Evolutionary conservation across 225 moss, liverwort and hornwort species (phyloP).

Genomic region (Climacium dendroides): DNA sequence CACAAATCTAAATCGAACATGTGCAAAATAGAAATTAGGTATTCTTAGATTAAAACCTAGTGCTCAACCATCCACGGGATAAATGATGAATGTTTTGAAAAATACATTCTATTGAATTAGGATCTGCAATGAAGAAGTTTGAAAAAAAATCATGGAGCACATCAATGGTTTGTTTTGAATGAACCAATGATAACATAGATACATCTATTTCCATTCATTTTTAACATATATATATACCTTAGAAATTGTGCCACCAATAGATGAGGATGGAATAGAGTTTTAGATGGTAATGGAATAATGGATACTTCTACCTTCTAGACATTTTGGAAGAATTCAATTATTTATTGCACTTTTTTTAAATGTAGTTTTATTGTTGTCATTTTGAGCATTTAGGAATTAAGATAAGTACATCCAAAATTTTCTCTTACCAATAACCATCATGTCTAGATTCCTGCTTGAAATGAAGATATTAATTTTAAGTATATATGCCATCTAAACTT

Average conservation of each 20-base stretch:
- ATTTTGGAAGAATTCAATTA: not conserved
- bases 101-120: not conserved
- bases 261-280: not conserved
- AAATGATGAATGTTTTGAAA: not conserved
- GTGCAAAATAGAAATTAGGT: not conserved
- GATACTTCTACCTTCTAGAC: not conserved
- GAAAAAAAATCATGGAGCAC: accelerated
- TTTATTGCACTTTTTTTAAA: not conserved
- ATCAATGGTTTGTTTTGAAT: not conserved
- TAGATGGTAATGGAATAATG: not conserved
- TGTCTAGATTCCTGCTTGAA: not conserved
- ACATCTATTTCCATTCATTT: not conserved
- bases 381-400: not conserved
- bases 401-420: not conserved
- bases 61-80: accelerated
- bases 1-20: no score
- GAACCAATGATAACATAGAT: not conserved
- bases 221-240: not conserved
- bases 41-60: not conserved
- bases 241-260: not conserved
- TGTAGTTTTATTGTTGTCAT: not conserved
- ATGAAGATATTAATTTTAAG: not conserved
- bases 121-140: not conserved
- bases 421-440: no score
- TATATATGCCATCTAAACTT: not conserved